Evolutionary conservation across 108 stramenopile species (phyloP), one percentile per base, ranked within the genome.

Genomic region (Craspedostauros australis): DNA sequence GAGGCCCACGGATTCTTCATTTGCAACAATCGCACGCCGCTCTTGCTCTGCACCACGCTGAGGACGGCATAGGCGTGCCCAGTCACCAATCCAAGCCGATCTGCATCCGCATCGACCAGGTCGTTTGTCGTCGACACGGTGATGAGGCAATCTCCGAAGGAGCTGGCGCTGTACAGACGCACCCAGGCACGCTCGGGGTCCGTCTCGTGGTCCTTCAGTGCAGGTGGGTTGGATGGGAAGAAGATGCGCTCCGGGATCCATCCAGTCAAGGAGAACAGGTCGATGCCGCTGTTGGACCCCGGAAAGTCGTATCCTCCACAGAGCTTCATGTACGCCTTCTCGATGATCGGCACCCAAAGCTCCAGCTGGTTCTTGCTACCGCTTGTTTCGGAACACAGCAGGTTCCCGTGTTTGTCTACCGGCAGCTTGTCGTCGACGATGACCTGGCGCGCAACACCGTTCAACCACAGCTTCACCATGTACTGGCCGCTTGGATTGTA

Each of bases 311-410:
- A 97, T 15, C 95, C 95, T 2, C 85, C 88, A 57, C 72, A 80
- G 2, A 97, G 64, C 50, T 97, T 97, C 74, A 95, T 76, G 62
- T 85, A 95, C 2, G 96, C 96, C 68, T 97, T 97, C 85, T 97
- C 96, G 8, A 97, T 64, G 46, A 97, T 77, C 22, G 83, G 56
- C 6, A 93, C 92, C 90, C 92, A 97, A 3, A 95, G 59, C 72
- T 97, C 96, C 20, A 85, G 62, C 29, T 54, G 52, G 26, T 54
- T 40, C 7, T 14, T 28, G 26, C 55, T 36, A 15, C 39, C 39
- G 12, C 41, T 52, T 0, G 80, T 82, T 37, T 82, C 68, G 15
- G 86, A 79, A 63, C 94, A 95, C 16, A 95, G 69, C 23, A 93
- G 55, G 3, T 82, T 78, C 26, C 85, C 82, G 8, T 72, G 22